phyloP scores from a whole-genome alignment of 495 filamentous ascomycete species.

The Daldinia childiae region DNA sequence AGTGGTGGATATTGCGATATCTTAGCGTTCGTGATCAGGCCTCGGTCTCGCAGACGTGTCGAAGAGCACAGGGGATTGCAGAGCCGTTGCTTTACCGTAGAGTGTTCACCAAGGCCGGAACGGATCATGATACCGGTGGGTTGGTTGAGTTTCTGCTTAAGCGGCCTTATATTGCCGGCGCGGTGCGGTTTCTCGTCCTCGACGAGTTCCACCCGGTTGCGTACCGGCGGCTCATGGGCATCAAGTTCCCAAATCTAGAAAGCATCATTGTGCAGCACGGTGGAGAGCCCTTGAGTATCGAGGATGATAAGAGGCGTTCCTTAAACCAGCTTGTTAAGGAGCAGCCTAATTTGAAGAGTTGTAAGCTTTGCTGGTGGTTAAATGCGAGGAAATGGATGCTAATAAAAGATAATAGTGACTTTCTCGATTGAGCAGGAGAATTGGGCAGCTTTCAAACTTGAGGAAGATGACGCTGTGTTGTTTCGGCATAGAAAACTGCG shows the following conservation, averaged over 20 bases:
- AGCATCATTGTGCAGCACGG: conserved; percentile 32
- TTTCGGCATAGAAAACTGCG: conserved; percentile 35
- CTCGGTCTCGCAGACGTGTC: conserved; percentile 25
- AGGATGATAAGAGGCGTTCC: conserved; percentile 21
- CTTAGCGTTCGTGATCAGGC: conserved; percentile 23
- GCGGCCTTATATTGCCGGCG: conserved; percentile 23
- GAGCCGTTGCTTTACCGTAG: conserved; percentile 32
- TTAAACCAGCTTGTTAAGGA: conserved; percentile 29
- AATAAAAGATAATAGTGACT: conserved; percentile 16
- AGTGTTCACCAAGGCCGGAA: conserved; percentile 15
- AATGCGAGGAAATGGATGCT: conserved; percentile 9
- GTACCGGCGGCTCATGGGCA: conserved; percentile 34
- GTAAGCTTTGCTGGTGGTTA: conserved; percentile 10
- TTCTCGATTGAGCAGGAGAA: conserved; percentile 30
- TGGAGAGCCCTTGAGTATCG: conserved; percentile 11
- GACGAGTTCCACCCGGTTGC: conserved; percentile 39
- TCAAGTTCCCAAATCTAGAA: conserved; percentile 33
- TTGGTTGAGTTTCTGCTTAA: conserved; percentile 22
- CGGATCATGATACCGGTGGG: conserved; percentile 19
- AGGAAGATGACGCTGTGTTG: conserved; percentile 30
- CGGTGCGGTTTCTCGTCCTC: conserved; percentile 24
- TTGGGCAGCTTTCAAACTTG: conserved; percentile 6
- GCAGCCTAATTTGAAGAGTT: conserved; percentile 30
- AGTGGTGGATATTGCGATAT: conserved; percentile 37
- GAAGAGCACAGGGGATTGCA: conserved; percentile 13